These are phyloP conservation scores for Apophysomyces elegans DNA, from an alignment of 371 early-diverging fungal genomes.

Conservation along the genomic window DNA sequence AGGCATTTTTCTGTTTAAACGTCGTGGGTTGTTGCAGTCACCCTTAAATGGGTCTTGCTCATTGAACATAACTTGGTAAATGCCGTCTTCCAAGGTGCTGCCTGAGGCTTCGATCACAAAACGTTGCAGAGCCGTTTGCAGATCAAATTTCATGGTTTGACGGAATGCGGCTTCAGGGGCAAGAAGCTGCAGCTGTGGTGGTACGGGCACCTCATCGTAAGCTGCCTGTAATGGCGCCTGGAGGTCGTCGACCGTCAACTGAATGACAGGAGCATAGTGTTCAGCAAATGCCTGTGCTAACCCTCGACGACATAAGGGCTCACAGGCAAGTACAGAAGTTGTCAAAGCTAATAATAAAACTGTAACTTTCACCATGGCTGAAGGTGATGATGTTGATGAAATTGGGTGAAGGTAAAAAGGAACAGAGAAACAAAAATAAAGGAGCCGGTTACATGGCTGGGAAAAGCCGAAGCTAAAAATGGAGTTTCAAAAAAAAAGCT, in stretches of 20 bases:
- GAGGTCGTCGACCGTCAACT: constrained; percentile 32
- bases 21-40: constrained; percentile 62
- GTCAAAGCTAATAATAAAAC: constrained; percentile 8
- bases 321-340: constrained; percentile 51
- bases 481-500: constrained; percentile 4
- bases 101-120: constrained; percentile 28
- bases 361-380: not conserved
- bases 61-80: constrained; percentile 58
- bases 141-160: constrained; percentile 29
- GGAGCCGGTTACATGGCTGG: not conserved
- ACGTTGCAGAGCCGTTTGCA: constrained; percentile 22
- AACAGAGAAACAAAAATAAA: not conserved
- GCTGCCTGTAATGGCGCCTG: constrained; percentile 34
- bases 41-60: constrained; percentile 67
- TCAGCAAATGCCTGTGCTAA: constrained; percentile 57
- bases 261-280: constrained; percentile 46
- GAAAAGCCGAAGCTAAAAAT: not conserved
- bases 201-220: constrained; percentile 29
- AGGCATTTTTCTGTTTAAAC: constrained; percentile 57
- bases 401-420: not conserved
- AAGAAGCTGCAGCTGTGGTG: constrained; percentile 28
- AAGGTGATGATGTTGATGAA: not conserved
- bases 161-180: constrained; percentile 39
- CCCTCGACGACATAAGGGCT: constrained; percentile 59
- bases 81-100: constrained; percentile 37